These are phyloP conservation scores for Termitomyces heimii DNA, from an alignment of 768 basidiomycete species.

Conservation along the genomic window DNA sequence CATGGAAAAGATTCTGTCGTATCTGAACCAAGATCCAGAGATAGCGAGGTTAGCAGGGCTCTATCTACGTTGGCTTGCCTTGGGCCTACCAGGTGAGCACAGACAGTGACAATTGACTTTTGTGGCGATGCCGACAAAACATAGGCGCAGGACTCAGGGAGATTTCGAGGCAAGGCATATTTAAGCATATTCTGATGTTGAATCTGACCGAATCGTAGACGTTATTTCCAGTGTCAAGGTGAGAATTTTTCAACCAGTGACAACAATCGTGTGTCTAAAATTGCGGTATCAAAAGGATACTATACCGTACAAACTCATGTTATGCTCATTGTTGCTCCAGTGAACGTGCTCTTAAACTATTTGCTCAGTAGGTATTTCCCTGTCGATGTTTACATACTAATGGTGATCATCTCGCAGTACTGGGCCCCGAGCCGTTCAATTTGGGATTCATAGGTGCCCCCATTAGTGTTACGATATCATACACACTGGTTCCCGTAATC, in stretches of 20 bases:
- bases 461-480: slow-evolving; percentile 77
- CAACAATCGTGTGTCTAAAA: not conserved
- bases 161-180: slow-evolving; percentile 29
- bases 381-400: not conserved
- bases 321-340: slow-evolving; percentile 59
- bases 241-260: not conserved
- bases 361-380: slow-evolving; percentile 48
- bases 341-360: slow-evolving; percentile 80
- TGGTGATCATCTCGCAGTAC: slow-evolving; percentile 35
- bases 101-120: not conserved
- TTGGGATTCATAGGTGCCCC: slow-evolving; percentile 93
- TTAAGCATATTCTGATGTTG: not conserved
- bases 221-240: slow-evolving; percentile 83
- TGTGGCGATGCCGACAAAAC: not conserved
- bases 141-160: slow-evolving; percentile 43
- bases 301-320: slow-evolving; percentile 4
- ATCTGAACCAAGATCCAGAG: slow-evolving; percentile 5
- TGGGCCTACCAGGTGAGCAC: slow-evolving; percentile 1
- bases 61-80: slow-evolving; percentile 2
- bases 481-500: slow-evolving; percentile 64
- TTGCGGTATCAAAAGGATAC: not conserved
- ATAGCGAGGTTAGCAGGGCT: not conserved
- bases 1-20: not conserved
- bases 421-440: slow-evolving; percentile 71
- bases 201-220: slow-evolving; percentile 19